Percentiles rank a stretch among this genome's conserved stretches.
phyloP scores from a whole-genome alignment of 768 basidiomycete species.

The Bullera alba region DNA sequence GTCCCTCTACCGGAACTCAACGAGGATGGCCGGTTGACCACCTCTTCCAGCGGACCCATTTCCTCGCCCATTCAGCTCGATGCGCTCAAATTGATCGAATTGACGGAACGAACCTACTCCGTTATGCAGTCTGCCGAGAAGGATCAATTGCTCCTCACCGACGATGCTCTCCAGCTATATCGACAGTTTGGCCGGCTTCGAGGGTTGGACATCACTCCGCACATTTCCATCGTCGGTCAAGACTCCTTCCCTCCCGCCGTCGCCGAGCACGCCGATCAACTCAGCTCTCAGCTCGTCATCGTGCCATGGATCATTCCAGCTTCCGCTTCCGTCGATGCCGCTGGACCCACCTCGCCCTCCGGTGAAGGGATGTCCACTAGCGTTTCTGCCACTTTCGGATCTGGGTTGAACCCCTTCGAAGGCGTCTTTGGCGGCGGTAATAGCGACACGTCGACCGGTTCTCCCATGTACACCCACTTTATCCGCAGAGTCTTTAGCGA shows the following conservation, averaged over 20 bases:
- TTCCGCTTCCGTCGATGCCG: constrained; percentile 16
- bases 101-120: constrained; percentile 79
- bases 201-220: constrained; percentile 58
- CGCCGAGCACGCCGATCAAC: constrained; percentile 55
- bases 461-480: constrained; percentile 64
- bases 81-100: constrained; percentile 79
- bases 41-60: background rate
- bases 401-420: constrained; percentile 58
- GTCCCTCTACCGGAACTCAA: constrained; percentile 10
- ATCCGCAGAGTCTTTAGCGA: constrained; percentile 73
- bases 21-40: background rate
- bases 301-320: constrained; percentile 64
- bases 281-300: constrained; percentile 65
- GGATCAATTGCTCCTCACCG: constrained; percentile 49
- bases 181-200: constrained; percentile 40
- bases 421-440: constrained; percentile 58
- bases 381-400: background rate
- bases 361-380: constrained; percentile 6
- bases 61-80: constrained; percentile 51
- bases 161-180: constrained; percentile 55
- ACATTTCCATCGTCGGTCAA: constrained; percentile 67
- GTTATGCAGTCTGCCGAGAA: constrained; percentile 70
- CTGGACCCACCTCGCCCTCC: constrained; percentile 5
- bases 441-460: constrained; percentile 48
- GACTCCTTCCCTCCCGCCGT: constrained; percentile 67